Base-by-base conservation (phyloP, 345 rosid species). In the Populus davidiana region DNA sequence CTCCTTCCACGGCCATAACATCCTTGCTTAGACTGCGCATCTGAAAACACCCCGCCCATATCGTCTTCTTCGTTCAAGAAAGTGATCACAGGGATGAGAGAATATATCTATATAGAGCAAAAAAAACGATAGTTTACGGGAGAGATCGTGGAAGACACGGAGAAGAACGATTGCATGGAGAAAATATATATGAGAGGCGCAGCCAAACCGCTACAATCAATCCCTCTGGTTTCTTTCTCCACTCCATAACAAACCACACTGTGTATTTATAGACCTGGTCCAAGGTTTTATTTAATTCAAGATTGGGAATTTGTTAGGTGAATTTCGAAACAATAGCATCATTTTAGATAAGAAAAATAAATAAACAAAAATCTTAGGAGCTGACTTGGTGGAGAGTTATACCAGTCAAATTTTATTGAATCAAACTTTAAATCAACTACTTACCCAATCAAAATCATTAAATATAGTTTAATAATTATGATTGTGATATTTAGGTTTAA, bases 31-130 rank as follows among this genome's bases (percentile, higher is more conserved):
- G 27, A 72, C 47, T 56, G 25, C 8, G 9, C 29, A 38, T 2
- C 27, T 27, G 79, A 77, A 20, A 61, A 29, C 0, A 59, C 49
- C 29, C 74, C 62, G 1, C 75, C 79, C 79, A 77, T 77, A 11
- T 77, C 75, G 41, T 77, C 69, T 70, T 77, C 72, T 43, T 41
- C 44, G 11, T 8, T 36, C 70, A 13, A 41, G 25, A 21, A 8
- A 21, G 39, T 11, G 27, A 47, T 27, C 27, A 27, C 44, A 31
- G 21, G 5, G 29, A 59, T 23, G 29, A 23, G n/a, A 25, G 72
- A 41, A 69, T 21, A 38, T 68, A 38, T 68, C 2, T 31, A 31
- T 1, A 20, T 10, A 35, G 39, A 36, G 6, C 12, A 1, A 18
- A 20, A 35, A 10, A 8, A 41, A 0, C n/a, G 50, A 20, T 7